A percentile compares a stretch with the other conserved stretches of the same genome.
phyloP scores from a whole-genome alignment of 2,329 filamentous ascomycete species.

The Lachnellula hyalina region DNA sequence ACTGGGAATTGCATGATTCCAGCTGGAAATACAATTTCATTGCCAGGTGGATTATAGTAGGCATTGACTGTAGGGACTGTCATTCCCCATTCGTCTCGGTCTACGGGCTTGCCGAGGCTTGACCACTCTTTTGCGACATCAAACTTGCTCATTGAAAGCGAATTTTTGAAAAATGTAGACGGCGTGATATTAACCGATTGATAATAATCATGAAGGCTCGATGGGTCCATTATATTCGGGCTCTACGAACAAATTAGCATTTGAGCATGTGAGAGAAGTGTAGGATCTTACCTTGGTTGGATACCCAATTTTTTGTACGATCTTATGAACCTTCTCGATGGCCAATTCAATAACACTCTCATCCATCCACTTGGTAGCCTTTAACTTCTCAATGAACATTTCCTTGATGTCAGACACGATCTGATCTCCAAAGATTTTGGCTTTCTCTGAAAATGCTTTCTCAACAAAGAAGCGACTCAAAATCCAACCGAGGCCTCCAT shows the following conservation, averaged over 20 bases:
- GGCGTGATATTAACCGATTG: slow-evolving; percentile 44
- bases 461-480: slow-evolving; percentile 67
- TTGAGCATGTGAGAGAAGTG: not conserved
- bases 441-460: slow-evolving; percentile 60
- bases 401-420: slow-evolving; percentile 68
- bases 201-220: slow-evolving; percentile 53
- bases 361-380: slow-evolving; percentile 59
- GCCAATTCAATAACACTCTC: slow-evolving; percentile 53
- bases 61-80: slow-evolving; percentile 59
- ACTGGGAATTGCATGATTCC: slow-evolving; percentile 66
- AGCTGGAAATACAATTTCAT: slow-evolving; percentile 64
- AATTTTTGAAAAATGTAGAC: slow-evolving; percentile 53
- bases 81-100: slow-evolving; percentile 57
- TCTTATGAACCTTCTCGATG: slow-evolving; percentile 60
- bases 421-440: slow-evolving; percentile 61
- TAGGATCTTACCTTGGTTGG: slow-evolving; percentile 42
- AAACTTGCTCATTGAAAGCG: slow-evolving; percentile 45
- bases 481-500: slow-evolving; percentile 59
- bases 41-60: slow-evolving; percentile 54
- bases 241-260: slow-evolving; percentile 31
- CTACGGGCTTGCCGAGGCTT: slow-evolving; percentile 52
- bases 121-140: slow-evolving; percentile 48
- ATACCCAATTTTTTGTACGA: slow-evolving; percentile 64
- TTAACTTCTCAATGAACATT: slow-evolving; percentile 57
- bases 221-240: slow-evolving; percentile 56